Evolutionary conservation across 2,329 filamentous ascomycete species (phyloP).

Genomic region (Penicillium concentricum): DNA sequence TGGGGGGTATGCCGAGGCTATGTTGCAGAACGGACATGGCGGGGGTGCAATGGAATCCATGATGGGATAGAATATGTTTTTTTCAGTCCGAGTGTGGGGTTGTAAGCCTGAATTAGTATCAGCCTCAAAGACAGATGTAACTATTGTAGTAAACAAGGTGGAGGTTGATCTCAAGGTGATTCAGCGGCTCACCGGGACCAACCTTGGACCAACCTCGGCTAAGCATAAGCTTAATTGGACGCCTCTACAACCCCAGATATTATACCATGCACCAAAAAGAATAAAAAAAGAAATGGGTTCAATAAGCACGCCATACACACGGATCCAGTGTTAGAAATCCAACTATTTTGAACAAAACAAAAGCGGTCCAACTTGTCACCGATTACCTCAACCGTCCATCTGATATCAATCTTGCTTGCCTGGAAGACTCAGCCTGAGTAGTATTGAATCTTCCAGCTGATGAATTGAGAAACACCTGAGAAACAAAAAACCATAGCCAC

Average conservation of each 20-base stretch:
- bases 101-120: neutral
- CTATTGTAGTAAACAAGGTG: neutral
- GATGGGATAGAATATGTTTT: neutral
- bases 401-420: conserved; percentile 1
- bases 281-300: conserved; percentile 6
- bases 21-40: conserved; percentile 59
- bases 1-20: conserved; percentile 52
- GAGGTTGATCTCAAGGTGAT: neutral
- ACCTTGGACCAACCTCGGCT: conserved; percentile 13
- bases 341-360: conserved; percentile 19
- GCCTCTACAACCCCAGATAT: conserved; percentile 3
- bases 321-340: conserved; percentile 16
- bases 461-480: conserved; percentile 2
- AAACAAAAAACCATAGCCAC: conserved; percentile 4
- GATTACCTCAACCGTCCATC: conserved; percentile 17
- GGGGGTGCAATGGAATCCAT: conserved; percentile 17
- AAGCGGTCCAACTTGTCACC: conserved; percentile 6
- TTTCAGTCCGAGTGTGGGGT: neutral
- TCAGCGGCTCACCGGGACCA: neutral
- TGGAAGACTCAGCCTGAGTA: conserved; percentile 3
- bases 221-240: conserved; percentile 2
- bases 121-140: neutral
- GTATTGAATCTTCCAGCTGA: conserved; percentile 5
- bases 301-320: conserved; percentile 15
- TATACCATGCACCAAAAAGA: neutral